Conservation (phyloP, 148 eudicot species). For the Rheum nobile region DNA sequence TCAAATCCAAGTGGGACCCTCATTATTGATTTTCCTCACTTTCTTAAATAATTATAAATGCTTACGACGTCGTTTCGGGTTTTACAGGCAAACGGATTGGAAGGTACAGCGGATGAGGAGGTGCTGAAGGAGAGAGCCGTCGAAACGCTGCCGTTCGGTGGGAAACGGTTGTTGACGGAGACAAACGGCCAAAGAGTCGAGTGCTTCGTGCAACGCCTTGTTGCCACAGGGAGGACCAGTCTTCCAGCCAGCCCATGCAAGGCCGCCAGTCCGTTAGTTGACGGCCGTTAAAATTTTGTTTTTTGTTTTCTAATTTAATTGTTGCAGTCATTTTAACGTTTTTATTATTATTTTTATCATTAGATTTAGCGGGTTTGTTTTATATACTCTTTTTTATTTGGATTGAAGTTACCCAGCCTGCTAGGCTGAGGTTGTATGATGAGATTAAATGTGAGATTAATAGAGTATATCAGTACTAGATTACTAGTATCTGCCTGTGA, state of each 20-base stretch:
- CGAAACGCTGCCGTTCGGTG: conserved; percentile 82
- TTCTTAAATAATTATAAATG: no score
- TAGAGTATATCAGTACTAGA: no score
- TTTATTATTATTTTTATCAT: no score
- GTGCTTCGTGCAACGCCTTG: conserved; percentile 63
- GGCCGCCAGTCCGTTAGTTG: conserved; percentile 43
- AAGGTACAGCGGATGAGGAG: conserved; percentile 17
- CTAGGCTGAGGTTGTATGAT: not conserved
- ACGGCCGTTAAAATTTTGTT: conserved; percentile 44
- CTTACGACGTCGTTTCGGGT: not conserved
- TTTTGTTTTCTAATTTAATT: not conserved
- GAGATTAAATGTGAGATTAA: not conserved
- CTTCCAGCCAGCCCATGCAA: conserved; percentile 86
- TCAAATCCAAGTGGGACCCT: no score
- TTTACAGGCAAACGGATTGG: conserved; percentile 40
- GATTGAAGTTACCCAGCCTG: not conserved
- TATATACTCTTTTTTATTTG: not conserved
- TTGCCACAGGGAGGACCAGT: conserved; percentile 37
- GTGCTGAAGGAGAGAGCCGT: conserved; percentile 52
- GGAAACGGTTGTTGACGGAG: conserved; percentile 67
- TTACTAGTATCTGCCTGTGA: no score
- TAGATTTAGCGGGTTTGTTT: not conserved
- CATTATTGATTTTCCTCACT: no score
- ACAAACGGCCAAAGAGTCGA: conserved; percentile 66
- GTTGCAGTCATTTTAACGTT: not conserved